Percentiles rank a stretch among this genome's conserved stretches.
These are phyloP conservation scores for Moricandia arvensis DNA, from an alignment of 345 rosid genomes.

Conservation along the genomic window DNA sequence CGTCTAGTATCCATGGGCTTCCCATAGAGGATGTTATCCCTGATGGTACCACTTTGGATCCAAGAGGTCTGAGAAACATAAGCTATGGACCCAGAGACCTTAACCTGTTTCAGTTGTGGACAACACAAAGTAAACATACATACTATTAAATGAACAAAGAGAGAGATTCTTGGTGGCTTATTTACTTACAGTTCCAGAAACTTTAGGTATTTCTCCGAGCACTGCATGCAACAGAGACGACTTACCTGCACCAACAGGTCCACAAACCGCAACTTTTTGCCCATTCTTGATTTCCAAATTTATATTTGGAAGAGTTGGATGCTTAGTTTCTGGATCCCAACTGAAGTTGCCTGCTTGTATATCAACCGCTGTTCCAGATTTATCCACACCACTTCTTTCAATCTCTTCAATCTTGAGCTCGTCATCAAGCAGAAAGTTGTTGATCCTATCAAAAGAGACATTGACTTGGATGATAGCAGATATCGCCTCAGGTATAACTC, in stretches of 20 bases:
- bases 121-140: conserved; percentile 3
- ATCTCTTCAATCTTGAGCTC: conserved; percentile 48
- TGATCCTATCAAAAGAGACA: conserved; percentile 61
- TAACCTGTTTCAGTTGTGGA: conserved; percentile 43
- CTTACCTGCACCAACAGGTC: conserved; percentile 79
- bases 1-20: conserved; percentile 53
- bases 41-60: conserved; percentile 83
- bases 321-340: conserved; percentile 58
- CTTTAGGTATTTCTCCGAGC: conserved; percentile 66
- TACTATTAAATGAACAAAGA: not conserved
- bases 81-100: conserved; percentile 54
- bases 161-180: conserved; percentile 3
- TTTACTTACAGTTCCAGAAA: conserved; percentile 63
- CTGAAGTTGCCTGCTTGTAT: conserved; percentile 60
- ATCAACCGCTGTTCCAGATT: conserved; percentile 36
- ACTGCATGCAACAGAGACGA: conserved; percentile 66
- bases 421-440: conserved; percentile 58
- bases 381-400: conserved; percentile 27
- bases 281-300: conserved; percentile 47
- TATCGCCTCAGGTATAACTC: conserved; percentile 72
- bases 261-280: conserved; percentile 74
- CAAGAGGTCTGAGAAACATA: conserved; percentile 79
- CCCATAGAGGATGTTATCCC: conserved; percentile 69
- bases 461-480: conserved; percentile 67
- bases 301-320: conserved; percentile 45